Base-by-base conservation (phyloP, 306 rosid genomes). In the Senna tora region DNA sequence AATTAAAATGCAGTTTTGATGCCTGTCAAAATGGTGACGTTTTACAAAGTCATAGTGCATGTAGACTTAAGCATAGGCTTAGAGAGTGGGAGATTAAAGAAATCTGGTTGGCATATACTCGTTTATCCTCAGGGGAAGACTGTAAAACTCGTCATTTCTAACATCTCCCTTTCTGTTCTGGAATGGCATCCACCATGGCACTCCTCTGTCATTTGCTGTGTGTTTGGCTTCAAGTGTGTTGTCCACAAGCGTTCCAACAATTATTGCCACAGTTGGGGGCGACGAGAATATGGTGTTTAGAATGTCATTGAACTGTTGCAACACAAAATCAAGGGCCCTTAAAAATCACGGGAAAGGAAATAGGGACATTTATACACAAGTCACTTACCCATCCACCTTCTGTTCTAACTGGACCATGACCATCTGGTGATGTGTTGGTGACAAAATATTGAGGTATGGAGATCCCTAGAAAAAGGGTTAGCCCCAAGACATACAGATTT, bases 271-370 rank as follows among this genome's bases (percentile, higher is more conserved):
- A 2, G 95, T 85, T 16, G 98, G 91, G 0, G 97, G 74, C 14
- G 98, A 94, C 1, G 98, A 89, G 87, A 94, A 94, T 63, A 94
- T 86, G 13, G 97, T 85, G 89, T 94, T 91, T 75, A 87, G 57
- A 52, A 91, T 89, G 78, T 94, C 92, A 41, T 94, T 85, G 39
- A 94, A 94, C 98, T 94, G 92, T 81, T 70, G 32, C 22, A 22
- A 33, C 28, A 54, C 19, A 77, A 78, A 55, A 69, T 7, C 17
- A 71, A 13, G n/a, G n/a, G n/a, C n/a, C 53, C 34, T 8, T 39
- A 62, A 16, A 2, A 25, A 64, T 63, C 25, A 25, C 21, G 17
- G 0, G 34, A 65, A 21, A 66, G 50, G 6, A 52, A 33, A 42
- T 3, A 17, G 38, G 38, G 28, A 75, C 9, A 52, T 10, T 57